Base-by-base conservation (phyloP, 257 asterid genomes). In the Solanum pimpinellifolium region DNA sequence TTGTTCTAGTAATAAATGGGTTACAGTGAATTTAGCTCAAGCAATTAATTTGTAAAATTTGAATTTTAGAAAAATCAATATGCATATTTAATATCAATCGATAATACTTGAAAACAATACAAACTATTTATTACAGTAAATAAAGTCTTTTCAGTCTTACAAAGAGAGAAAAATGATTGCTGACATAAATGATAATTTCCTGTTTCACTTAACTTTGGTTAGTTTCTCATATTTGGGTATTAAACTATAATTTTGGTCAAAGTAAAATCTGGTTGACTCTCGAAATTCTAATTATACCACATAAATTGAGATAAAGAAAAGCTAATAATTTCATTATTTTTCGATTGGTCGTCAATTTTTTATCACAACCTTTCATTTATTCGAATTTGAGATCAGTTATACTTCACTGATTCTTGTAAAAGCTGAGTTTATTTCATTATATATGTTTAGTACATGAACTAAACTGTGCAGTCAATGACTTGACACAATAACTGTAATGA, bases 211-310 rank as follows among this genome's bases (percentile, higher is more conserved):
- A 6, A 18, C 65, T 18, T 0, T 56, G 62, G 62, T 52, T 52
- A 52, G 62, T 52, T 16, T 16, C 62, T 16, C 62, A 52, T 52
- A 52, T 52, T 52, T 52, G 65, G 65, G 18, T 18, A 56, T 18
- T 56, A 49, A 56, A 11, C 4, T 42, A 10, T 10, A 41, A 11
- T 42, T 42, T 3, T 42, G 47, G 13, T 42, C 13, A 42, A 56
- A 20, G 66, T 59, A 59, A 59, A 20, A 59, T 2, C 1, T 59
- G 12, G 0, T 0, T 59, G 2, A 20, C 4, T 20, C 2, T 20
- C 25, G 2, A 59, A 20, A 59, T 0, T 20, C 0, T 20, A 59
- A 59, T 3, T 20, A 7, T 59, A 3, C 0, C 12, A 59, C 0
- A 56, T 7, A 56, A 20, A 56, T 59, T 59, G 12, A 20, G 11